Evolutionary conservation across 2,329 filamentous ascomycete genomes (phyloP), one percentile per base, ranked within the genome.

Genomic region (Fusarium sp.): DNA sequence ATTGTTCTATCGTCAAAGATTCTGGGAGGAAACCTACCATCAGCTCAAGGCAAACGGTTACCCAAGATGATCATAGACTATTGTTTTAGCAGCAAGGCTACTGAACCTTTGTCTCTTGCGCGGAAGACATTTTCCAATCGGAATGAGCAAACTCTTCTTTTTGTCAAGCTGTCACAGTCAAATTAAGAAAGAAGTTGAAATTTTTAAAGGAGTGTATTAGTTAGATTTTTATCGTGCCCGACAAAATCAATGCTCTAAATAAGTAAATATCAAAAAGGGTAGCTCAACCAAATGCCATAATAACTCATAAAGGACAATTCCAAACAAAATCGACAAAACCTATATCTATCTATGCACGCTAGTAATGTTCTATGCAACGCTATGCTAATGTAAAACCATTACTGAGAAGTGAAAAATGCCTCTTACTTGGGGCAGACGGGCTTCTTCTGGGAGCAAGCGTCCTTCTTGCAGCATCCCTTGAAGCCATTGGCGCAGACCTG

Each of bases 401-500:
- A 27, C 35, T 55, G 26, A 37, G 20, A 18, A 46, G 14, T 30
- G 11, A 13, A 18, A 18, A 14, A 35, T 37, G 26, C 44, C 41
- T 68, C 54, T 71, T 71, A 71, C 58, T 71, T 52, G 41, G 68
- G 68, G 53, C 68, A 71, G 68, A 71, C 20, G 26, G 68, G 50
- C 18, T 37, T 49, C 66, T 70, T 70, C 26, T 60, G 30, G 13
- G 26, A 50, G 37, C 68, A 70, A 2, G 67, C 68, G 20, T 70
- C 68, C 56, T 65, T 65, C 57, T 67, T 70, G 67, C 68, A 70
- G 67, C 67, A 69, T 17, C 67, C 67, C 32, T 68, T 69, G 44
- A 69, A 69, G 20, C 67, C 67, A 27, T 69, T 69, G 48, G 54
- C 33, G 26, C 67, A 69, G 9, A 59, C 54, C 65, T 69, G 67